Evolutionary conservation across 441 rosid species (phyloP), one percentile per base, ranked within the genome.

Genomic region (Syzygium syzygioides): DNA sequence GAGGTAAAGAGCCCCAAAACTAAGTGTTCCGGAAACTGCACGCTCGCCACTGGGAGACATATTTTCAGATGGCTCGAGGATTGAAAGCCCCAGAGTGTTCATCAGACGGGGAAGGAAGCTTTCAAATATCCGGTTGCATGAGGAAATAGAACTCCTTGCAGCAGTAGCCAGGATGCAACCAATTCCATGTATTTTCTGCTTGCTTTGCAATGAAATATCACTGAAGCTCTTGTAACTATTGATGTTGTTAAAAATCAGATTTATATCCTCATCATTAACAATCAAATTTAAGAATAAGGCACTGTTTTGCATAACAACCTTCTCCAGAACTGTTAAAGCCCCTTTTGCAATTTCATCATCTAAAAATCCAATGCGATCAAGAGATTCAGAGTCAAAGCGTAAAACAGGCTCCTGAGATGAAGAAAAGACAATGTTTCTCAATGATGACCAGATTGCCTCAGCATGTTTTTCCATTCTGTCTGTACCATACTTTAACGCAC

Each of bases 1-100:
- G 85, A 97, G 94, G 92, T 94, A 95, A 88, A 95, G 93, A 90
- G 95, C 94, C 88, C 98, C 99, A 83, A 93, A 92, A 91, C 91
- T 90, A 89, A 91, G 91, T 90, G 90, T 91, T 86, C 88, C 91
- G n/a, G 93, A 90, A 64, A 87, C 89, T 56, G 88, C 87, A 80
- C 54, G 88, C 76, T 89, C 89, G 79, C 50, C 91, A 84, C 89
- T 89, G 25, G 89, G 92, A 64, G 88, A 89, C 90, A 60, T 90
- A 91, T 89, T 87, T 55, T 84, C 93, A 90, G 90, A 60, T 56
- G 92, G 85, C 87, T 86, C 91, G 87, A 90, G 87, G 80, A 90
- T 90, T 32, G 92, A 90, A 90, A 94, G 90, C 90, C 93, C 98
- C 87, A 97, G 90, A 90, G 86, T 87, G 64, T 90, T 92, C 95